Evolutionary conservation across 176 grass and related monocot genomes (phyloP), one percentile per base, ranked within the genome.

Genomic region (Raddia guianensis): DNA sequence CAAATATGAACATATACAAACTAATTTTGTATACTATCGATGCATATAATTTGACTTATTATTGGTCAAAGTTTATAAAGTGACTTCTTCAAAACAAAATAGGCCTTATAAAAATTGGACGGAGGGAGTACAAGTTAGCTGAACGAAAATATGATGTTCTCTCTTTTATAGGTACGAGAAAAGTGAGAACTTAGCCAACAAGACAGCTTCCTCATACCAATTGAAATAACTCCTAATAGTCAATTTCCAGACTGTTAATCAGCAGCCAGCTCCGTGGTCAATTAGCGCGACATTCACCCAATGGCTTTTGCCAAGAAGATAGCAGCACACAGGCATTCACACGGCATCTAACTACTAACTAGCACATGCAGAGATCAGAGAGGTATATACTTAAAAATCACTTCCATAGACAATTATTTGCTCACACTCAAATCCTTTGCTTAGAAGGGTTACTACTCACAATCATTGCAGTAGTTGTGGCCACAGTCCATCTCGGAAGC

Each of bases 401-500:
- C 52, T 35, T 19, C 5, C 37, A 40, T 40, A 2, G 37, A 40
- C 37, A 5, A 40, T 40, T 40, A 40, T 40, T 40, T 40, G 37
- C 4, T 40, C 37, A 40, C 37, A 40, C 4, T 40, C 37, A 40
- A 40, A 40, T 40, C 37, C 2, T 19, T 27, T 40, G 49, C 44
- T 61, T 56, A 40, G 59, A 67, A 34, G 8, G 2, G 44, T 4
- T 37, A 59, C 13, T 72, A 81, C 92, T 93, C 84, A 98, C 95
- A 98, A 6, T 91, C 92, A 72, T 98, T 98, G 90, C 95, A 98
- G 83, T 89, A 98, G 54, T 69, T 64, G 83, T 98, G 90, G 42
- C 95, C 95, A 37, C 95, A 98, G 42, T 95, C 95, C 95, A 98
- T 98, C 79, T 89, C 67, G n/a, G 95, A 91, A 49, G 86, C 82